phyloP scores from a whole-genome alignment of 2,329 filamentous ascomycete species.

The Aspergillus puulaauensis region DNA sequence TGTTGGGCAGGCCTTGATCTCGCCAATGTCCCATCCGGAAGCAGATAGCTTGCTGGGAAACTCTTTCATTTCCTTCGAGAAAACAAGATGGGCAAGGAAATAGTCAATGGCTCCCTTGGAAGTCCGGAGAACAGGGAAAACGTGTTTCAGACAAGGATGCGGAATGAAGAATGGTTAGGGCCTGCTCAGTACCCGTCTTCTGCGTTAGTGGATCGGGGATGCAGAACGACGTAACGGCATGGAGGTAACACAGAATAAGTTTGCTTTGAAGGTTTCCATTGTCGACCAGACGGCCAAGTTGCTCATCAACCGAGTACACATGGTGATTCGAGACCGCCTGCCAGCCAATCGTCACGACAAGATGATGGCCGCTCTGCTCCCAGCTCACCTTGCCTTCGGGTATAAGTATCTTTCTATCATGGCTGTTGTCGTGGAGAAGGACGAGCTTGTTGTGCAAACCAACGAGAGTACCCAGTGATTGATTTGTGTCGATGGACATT shows the following conservation, averaged over 20 bases:
- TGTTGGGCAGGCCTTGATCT: constrained; percentile 47
- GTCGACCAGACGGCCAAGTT: constrained; percentile 52
- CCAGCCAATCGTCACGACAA: constrained; percentile 37
- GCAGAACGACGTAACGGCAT: constrained; percentile 37
- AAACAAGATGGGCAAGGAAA: constrained; percentile 59
- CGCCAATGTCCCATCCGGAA: constrained; percentile 65
- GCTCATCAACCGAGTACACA: constrained; percentile 50
- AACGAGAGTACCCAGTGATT: constrained; percentile 49
- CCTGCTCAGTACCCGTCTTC: constrained; percentile 31
- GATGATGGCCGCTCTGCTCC: constrained; percentile 25
- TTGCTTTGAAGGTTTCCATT: constrained; percentile 54
- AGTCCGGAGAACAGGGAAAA: constrained; percentile 57
- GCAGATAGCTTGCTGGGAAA: constrained; percentile 64
- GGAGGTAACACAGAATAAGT: constrained; percentile 45
- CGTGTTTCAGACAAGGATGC: constrained; percentile 46
- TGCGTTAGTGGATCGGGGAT: constrained; percentile 36
- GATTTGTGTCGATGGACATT: constrained; percentile 50
- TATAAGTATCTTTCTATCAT: constrained; percentile 40
- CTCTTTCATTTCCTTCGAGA: constrained; percentile 61
- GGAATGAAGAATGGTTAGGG: constrained; percentile 34
- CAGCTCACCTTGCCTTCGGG: constrained; percentile 34
- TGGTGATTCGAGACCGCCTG: constrained; percentile 32
- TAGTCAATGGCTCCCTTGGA: constrained; percentile 61
- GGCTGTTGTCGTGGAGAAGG: constrained; percentile 33
- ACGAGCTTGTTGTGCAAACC: constrained; percentile 54